Evolutionary conservation across 108 stramenopile genomes (phyloP), one percentile per base, ranked within the genome.

Genomic region (Nitzschia sp.): DNA sequence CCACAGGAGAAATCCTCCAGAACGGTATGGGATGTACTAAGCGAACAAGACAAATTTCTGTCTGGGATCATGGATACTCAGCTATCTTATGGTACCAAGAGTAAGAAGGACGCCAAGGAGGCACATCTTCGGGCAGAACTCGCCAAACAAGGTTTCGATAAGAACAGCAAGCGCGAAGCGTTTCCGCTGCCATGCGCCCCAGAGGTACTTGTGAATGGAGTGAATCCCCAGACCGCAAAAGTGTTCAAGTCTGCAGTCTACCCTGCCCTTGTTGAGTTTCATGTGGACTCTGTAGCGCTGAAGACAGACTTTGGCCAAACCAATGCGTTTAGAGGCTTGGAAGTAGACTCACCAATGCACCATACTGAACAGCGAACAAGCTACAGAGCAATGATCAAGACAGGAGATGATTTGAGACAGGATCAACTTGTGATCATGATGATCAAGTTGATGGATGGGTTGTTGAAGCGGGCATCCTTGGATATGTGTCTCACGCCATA

Each of bases 371-470:
- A 43, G 15, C 17, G 39, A 19, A 51, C 75, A 8, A 74, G 67
- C 44, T 94, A 90, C 80, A 84, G 89, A 56, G 95, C 97, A 5
- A 95, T 99, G 64, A 90, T 99, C 70, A 99, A 99, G 82, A 93
- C 92, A 41, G 99, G 99, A 20, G 99, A 99, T 78, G 99, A 99
- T 70, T 73, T 99, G 43, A 82, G 99, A 0, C 99, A 99, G 76
- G 99, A 99, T 78, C 98, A 99, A 71, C 92, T 99, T 8, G 90
- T 94, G 38, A 93, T 98, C 39, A 94, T 96, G 83, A 87, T 99
- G 91, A 91, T 98, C 48, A 86, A 95, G 51, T 83, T 98, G 43
- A 97, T 99, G 97, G 99, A 99, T 81, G 66, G 90, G 7, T 69
- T 97, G 8, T 76, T 98, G 63, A 98, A 98, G 69, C 86, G 92